A percentile compares a stretch with the other conserved stretches of the same genome.
Evolutionary conservation across 495 filamentous ascomycete species (phyloP).

Genomic region (Daldinia bambusicola): DNA sequence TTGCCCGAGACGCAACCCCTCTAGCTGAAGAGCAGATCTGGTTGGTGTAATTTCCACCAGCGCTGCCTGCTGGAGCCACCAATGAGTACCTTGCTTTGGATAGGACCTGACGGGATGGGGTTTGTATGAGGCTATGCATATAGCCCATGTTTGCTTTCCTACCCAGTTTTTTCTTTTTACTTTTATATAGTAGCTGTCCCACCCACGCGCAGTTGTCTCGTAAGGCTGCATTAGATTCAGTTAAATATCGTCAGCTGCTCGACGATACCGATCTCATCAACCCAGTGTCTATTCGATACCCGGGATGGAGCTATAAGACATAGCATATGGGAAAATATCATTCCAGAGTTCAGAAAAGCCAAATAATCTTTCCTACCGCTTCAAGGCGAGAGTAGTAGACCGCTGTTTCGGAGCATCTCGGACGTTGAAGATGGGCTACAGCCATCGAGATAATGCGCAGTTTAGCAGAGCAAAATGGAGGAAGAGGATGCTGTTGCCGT

Average conservation of each 20-base stretch:
- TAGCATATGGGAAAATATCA: conserved; percentile 2
- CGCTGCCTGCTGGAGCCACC: conserved; percentile 21
- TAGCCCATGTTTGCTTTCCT: conserved; percentile 13
- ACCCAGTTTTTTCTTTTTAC: conserved; percentile 12
- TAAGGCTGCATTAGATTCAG: conserved; percentile 14
- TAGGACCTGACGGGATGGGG: conserved; percentile 28
- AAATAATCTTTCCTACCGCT: background rate
- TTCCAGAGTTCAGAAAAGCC: background rate
- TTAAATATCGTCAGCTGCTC: conserved; percentile 7
- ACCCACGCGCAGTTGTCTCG: conserved; percentile 17
- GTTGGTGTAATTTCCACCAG: conserved; percentile 34
- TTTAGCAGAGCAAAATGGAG: conserved; percentile 57
- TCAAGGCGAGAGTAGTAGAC: background rate
- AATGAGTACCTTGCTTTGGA: conserved; percentile 21
- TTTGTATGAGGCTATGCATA: conserved; percentile 38
- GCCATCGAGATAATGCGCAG: conserved; percentile 56
- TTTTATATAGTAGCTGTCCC: conserved; percentile 34
- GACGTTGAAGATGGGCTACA: conserved; percentile 41
- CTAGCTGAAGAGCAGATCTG: conserved; percentile 19
- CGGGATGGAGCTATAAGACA: conserved; percentile 7
- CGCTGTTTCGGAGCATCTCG: background rate
- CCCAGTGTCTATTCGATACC: background rate
- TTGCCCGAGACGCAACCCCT: conserved; percentile 13
- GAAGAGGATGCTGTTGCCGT: conserved; percentile 52
- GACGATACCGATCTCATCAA: background rate